Base-by-base conservation (phyloP, 2,329 filamentous ascomycete genomes). In the Verticillium klebahnii region DNA sequence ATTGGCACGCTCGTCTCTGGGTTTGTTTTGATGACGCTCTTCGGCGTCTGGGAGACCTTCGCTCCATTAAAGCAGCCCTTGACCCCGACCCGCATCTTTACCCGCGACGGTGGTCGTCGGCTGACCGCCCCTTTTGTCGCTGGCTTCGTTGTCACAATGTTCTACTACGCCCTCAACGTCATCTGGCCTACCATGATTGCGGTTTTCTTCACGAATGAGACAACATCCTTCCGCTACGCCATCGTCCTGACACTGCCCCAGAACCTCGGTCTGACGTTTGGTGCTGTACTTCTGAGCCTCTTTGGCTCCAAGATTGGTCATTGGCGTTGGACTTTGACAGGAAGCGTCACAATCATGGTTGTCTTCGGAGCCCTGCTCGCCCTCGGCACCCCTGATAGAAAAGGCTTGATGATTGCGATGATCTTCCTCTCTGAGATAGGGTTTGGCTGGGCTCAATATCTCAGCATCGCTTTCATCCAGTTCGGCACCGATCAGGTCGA, bases 401-500 rank as follows among this genome's bases (percentile, higher is more conserved):
- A 79, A 67, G 78, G 74, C 5, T 73, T 77, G 63, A 78, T 79
- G 68, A 77, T 81, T 57, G 79, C 78, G 0, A 80, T 82, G 59
- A 71, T 78, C 14, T 81, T 82, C 67, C 70, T 82, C 17, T 74
- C 74, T 5, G 72, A 78, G 66, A 70, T 73, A 14, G 79, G 75
- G 5, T 83, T 79, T 64, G 79, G 79, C 6, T 82, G 77, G 75
- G 78, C 75, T 3, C 73, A 79, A 61, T 80, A 81, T 60, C 68
- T 81, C 23, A 77, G 74, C 19, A 81, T 83, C 64, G 77, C 80
- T 1, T 77, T 79, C 63, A 79, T 77, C 6, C 80, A 82, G 66
- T 76, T 82, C 62, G 80, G 79, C n/a, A 78, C 80, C 2, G 74
- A 78, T 31, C 81, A 83, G 63, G 73, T 77, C 19, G 78, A 82